Percentiles rank a stretch among this genome's conserved stretches.
These are phyloP conservation scores for Lupinus albus DNA, from an alignment of 306 rosid genomes.

Conservation along the genomic window DNA sequence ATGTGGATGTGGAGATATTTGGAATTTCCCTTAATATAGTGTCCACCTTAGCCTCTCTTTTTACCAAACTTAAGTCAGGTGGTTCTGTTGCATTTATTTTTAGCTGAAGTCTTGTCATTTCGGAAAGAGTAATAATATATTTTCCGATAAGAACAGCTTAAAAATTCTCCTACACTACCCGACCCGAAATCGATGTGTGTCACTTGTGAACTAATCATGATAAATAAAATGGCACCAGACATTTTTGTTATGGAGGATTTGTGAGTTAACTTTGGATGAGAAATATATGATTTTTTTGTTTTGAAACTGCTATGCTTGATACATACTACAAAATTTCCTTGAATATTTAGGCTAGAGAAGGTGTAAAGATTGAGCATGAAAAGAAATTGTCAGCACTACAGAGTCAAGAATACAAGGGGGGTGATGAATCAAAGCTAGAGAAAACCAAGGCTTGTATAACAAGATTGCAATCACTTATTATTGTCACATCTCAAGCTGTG, in stretches of 20 bases:
- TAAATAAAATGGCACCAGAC: no score
- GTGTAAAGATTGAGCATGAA: conserved; percentile 85
- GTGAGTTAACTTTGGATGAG: no score
- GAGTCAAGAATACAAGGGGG: conserved; percentile 87
- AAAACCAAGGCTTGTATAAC: conserved; percentile 83
- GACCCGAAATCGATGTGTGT: no score
- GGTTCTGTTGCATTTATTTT: conserved; percentile 38
- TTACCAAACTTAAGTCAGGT: conserved; percentile 17
- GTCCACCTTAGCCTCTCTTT: conserved; percentile 1
- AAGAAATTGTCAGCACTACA: conserved; percentile 76
- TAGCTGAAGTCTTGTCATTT: not conserved
- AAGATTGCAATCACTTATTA: conserved; percentile 79
- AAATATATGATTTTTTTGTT: no score
- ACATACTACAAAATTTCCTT: conserved; percentile 33
- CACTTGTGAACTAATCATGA: no score
- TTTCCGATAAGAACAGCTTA: no score
- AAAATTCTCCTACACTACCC: no score
- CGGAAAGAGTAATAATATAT: no score
- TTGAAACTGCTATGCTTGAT: conserved; percentile 16
- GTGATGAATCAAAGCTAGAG: conserved; percentile 72
- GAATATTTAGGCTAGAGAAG: conserved; percentile 74
- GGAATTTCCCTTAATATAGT: not conserved
- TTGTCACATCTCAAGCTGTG: conserved; percentile 94
- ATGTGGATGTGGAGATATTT: not conserved
- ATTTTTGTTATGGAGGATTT: no score